These are phyloP conservation scores for Colletotrichum gloeosporioides DNA, from an alignment of 2,329 filamentous ascomycete species.

Conservation along the genomic window DNA sequence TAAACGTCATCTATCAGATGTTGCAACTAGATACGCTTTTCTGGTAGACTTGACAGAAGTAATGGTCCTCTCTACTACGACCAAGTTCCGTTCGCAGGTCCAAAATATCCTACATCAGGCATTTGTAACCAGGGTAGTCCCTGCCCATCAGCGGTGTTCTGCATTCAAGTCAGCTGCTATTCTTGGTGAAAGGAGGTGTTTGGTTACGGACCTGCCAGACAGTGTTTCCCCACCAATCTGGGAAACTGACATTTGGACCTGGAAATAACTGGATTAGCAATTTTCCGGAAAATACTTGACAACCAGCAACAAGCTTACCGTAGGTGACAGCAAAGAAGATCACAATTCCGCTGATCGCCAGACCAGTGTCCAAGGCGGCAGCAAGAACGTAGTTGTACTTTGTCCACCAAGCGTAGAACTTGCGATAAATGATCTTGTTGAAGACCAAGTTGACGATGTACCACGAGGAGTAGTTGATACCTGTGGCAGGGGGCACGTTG, in stretches of 20 bases:
- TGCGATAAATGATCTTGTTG: conserved; percentile 56
- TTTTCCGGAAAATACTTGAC: conserved; percentile 26
- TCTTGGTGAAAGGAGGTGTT: background rate
- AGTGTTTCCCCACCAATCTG: conserved; percentile 57
- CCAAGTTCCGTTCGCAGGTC: conserved; percentile 13
- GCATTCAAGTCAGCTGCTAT: background rate
- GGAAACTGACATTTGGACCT: conserved; percentile 46
- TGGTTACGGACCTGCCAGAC: conserved; percentile 24
- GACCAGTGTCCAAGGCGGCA: conserved; percentile 62
- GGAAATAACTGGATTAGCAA: conserved; percentile 34
- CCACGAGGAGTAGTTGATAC: conserved; percentile 60
- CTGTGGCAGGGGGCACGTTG: conserved; percentile 59
- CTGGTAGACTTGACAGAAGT: fast-evolving
- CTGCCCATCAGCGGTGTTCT: conserved; percentile 3
- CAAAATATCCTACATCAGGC: conserved; percentile 9
- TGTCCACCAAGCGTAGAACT: conserved; percentile 61
- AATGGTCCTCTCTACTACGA: background rate
- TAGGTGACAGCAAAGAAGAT: conserved; percentile 45
- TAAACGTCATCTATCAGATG: fast-evolving
- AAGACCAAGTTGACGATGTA: conserved; percentile 59
- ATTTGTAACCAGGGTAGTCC: conserved; percentile 5
- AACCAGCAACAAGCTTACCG: conserved; percentile 41
- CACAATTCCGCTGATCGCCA: conserved; percentile 59
- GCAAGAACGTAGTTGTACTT: conserved; percentile 65
- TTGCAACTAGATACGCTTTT: fast-evolving